Evolutionary conservation across 129 eudicot species (phyloP).

Genomic region (Glebionis coronaria): DNA sequence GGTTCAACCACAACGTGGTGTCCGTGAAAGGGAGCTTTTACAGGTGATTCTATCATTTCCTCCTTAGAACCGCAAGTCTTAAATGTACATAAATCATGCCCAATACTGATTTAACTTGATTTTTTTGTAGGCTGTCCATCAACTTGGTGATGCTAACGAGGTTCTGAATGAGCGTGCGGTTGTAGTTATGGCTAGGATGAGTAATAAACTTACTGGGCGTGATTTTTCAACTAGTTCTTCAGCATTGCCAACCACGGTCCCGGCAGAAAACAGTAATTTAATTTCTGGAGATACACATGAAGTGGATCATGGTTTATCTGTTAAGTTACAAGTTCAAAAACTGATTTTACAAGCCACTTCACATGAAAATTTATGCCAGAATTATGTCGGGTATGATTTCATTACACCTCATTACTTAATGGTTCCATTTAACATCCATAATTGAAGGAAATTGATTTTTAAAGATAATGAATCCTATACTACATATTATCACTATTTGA

Average conservation of each 20-base stretch:
- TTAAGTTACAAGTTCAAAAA: conserved; percentile 87
- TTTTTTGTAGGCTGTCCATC: conserved; percentile 79
- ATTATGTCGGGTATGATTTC: conserved; percentile 86
- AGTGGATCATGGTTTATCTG: conserved; percentile 89
- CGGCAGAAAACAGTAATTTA: conserved; percentile 48
- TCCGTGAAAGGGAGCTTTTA: conserved; percentile 87
- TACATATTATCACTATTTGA: too few species aligned
- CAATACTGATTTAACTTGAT: conserved; percentile 1
- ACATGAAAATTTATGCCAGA: conserved; percentile 89
- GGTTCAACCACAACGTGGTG: conserved; percentile 88
- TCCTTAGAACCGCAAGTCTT: background rate
- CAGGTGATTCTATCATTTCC: conserved; percentile 49
- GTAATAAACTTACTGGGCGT: conserved; percentile 94
- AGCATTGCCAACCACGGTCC: conserved; percentile 44
- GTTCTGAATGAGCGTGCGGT: conserved; percentile 95
- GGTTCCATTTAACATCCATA: too few species aligned
- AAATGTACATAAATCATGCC: background rate
- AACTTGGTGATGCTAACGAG: conserved; percentile 96
- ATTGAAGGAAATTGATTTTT: too few species aligned
- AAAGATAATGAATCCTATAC: too few species aligned
- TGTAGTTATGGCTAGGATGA: conserved; percentile 96
- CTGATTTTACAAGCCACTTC: conserved; percentile 93
- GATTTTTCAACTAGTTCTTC: conserved; percentile 71
- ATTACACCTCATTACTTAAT: background rate
- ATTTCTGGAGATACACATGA: conserved; percentile 76